Evolutionary conservation across 306 rosid species (phyloP).

Genomic region (Oemleria cerasiformis): DNA sequence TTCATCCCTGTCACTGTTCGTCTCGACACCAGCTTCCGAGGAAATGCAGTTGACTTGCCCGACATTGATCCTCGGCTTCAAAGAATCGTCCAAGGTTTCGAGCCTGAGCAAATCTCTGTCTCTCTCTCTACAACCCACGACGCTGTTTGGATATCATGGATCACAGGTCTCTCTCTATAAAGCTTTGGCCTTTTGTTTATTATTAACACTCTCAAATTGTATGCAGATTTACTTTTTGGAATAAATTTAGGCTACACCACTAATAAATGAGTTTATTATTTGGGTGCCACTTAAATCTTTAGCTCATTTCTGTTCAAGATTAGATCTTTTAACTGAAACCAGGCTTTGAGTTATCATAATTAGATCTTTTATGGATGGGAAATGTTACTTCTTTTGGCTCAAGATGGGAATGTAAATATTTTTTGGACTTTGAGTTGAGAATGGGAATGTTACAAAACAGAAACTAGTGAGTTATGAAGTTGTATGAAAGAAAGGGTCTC

Average conservation of each 20-base stretch:
- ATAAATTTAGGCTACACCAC: neutral
- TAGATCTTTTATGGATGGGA: neutral
- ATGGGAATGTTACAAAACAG: neutral
- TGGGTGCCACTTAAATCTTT: neutral
- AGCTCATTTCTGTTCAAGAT: too few relatives aligned
- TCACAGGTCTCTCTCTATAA: slow-evolving; percentile 48
- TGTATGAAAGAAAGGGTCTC: neutral
- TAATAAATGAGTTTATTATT: neutral
- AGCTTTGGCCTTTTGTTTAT: neutral
- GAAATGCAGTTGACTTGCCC: slow-evolving; percentile 69
- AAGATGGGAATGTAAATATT: neutral
- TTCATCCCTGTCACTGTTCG: slow-evolving; percentile 80
- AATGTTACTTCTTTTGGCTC: slow-evolving; percentile 1
- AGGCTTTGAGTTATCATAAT: neutral
- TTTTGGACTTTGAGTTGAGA: neutral
- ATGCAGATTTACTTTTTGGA: neutral
- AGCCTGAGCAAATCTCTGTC: slow-evolving; percentile 79
- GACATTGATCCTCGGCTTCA: slow-evolving; percentile 63
- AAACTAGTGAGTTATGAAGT: neutral
- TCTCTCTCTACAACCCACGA: slow-evolving; percentile 60
- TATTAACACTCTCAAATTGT: neutral
- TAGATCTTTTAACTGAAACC: neutral
- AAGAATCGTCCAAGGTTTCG: slow-evolving; percentile 45
- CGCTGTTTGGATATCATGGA: slow-evolving; percentile 90
- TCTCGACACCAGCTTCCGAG: slow-evolving; percentile 61